Evolutionary conservation across 768 basidiomycete genomes (phyloP).

Genomic region (Macrolepiota dolichaula): DNA sequence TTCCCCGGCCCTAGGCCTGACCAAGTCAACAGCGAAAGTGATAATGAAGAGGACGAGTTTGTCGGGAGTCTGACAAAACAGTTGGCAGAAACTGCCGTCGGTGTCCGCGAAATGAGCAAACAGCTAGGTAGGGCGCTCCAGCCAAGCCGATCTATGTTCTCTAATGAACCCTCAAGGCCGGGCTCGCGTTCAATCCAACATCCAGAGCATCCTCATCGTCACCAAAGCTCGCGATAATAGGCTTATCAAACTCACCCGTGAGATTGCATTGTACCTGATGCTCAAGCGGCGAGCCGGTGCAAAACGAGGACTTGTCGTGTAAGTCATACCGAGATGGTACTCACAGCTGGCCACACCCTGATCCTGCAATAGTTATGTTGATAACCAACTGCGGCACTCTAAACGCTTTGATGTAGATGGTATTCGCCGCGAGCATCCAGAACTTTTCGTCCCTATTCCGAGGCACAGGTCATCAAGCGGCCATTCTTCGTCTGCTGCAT

Average conservation of each 20-base stretch:
- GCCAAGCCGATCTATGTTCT: slow-evolving; percentile 1
- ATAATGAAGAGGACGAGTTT: slow-evolving; percentile 66
- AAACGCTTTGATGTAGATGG: slow-evolving; percentile 93
- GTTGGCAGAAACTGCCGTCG: slow-evolving; percentile 94
- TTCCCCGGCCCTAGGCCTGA: slow-evolving; percentile 14
- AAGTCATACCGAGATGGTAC: slow-evolving; percentile 17
- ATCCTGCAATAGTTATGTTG: slow-evolving; percentile 72
- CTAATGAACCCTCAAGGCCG: slow-evolving; percentile 56
- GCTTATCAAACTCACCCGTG: slow-evolving; percentile 90
- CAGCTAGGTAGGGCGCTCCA: slow-evolving; percentile 68
- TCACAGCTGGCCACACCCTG: background rate
- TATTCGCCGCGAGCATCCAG: slow-evolving; percentile 81
- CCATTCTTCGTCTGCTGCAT: slow-evolving; percentile 56
- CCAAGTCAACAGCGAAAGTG: slow-evolving; percentile 22
- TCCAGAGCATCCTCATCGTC: slow-evolving; percentile 91
- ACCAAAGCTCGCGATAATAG: slow-evolving; percentile 98
- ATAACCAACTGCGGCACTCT: slow-evolving; percentile 83
- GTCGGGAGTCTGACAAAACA: slow-evolving; percentile 83
- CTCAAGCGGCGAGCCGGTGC: slow-evolving; percentile 65
- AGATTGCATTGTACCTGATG: slow-evolving; percentile 96
- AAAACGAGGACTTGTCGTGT: slow-evolving; percentile 85
- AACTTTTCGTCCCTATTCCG: slow-evolving; percentile 79
- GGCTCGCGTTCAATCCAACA: slow-evolving; percentile 85
- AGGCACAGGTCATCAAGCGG: slow-evolving; percentile 70
- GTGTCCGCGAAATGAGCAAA: slow-evolving; percentile 98